Conservation (phyloP, 306 rosid species). For the Dryas octopetala region DNA sequence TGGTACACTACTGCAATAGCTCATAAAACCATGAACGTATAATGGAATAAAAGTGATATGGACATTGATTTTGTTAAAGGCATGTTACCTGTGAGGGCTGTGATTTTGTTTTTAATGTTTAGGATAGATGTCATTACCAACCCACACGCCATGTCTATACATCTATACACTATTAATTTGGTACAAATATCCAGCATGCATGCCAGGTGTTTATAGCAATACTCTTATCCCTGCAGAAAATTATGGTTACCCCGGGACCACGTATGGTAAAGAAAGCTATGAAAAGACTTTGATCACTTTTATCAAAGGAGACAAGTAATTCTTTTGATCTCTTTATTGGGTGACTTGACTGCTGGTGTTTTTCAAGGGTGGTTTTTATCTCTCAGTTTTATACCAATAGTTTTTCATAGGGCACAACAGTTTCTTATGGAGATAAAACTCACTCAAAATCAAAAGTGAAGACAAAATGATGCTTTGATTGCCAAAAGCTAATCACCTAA, state of each 20-base stretch:
- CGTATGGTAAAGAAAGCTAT: constrained; percentile 1
- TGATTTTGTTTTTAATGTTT: too few species aligned
- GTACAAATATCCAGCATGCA: not conserved
- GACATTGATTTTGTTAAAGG: too few species aligned
- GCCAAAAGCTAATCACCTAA: constrained; percentile 17
- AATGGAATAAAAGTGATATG: too few species aligned
- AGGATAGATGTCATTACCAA: too few species aligned
- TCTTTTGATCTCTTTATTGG: constrained; percentile 25
- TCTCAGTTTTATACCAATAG: constrained; percentile 2
- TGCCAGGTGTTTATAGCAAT: not conserved
- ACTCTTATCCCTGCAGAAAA: not conserved
- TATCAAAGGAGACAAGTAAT: constrained; percentile 16
- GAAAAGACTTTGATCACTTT: constrained; percentile 15
- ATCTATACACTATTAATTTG: too few species aligned
- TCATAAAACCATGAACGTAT: not conserved
- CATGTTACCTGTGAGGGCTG: too few species aligned
- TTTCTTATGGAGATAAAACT: constrained; percentile 15
- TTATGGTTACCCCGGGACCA: not conserved
- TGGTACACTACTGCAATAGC: not conserved
- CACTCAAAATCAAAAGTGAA: constrained; percentile 25
- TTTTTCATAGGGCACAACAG: constrained; percentile 7
- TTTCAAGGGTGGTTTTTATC: not conserved
- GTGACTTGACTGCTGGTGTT: constrained; percentile 23
- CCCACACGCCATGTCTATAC: too few species aligned
- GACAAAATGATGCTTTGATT: constrained; percentile 29